These are phyloP conservation scores for Stenogyne calaminthoides DNA, from an alignment of 305 asterid species.

Conservation along the genomic window DNA sequence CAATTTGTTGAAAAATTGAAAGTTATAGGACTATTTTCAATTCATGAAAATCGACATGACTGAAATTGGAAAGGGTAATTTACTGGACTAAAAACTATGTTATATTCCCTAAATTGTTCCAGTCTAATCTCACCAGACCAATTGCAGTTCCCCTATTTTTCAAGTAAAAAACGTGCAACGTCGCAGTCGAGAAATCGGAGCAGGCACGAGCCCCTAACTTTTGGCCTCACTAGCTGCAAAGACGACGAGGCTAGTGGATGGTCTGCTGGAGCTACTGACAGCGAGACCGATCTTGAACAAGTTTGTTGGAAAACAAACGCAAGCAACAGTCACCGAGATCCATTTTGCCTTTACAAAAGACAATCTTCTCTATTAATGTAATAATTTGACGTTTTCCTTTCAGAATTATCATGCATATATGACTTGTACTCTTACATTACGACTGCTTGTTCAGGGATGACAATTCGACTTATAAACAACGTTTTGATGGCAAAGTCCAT, in stretches of 20 bases:
- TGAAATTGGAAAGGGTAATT: not conserved
- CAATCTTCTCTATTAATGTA: slow-evolving; percentile 33
- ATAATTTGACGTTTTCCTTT: slow-evolving; percentile 26
- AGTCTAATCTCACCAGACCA: slow-evolving; percentile 24
- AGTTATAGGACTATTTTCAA: not conserved
- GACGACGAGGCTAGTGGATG: slow-evolving; percentile 61
- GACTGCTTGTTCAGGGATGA: slow-evolving; percentile 52
- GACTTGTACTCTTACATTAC: not conserved
- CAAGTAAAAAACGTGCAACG: slow-evolving; percentile 31
- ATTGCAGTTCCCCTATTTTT: slow-evolving; percentile 61
- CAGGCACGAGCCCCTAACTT: slow-evolving; percentile 26
- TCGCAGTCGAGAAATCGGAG: slow-evolving; percentile 22
- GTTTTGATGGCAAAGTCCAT: slow-evolving; percentile 49
- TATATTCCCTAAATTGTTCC: not conserved
- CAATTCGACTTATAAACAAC: slow-evolving; percentile 28
- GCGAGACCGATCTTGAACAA: slow-evolving; percentile 56
- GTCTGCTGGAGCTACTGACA: slow-evolving; percentile 49
- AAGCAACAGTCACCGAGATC: slow-evolving; percentile 29
- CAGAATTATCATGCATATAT: not conserved
- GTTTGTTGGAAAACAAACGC: slow-evolving; percentile 73
- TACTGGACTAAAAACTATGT: not conserved
- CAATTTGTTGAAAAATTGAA: not conserved
- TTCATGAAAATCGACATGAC: not conserved
- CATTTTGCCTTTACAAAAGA: slow-evolving; percentile 77
- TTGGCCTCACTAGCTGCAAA: slow-evolving; percentile 70